These are phyloP conservation scores for Colletotrichum noveboracense DNA, from an alignment of 2,329 filamentous ascomycete species.

Conservation along the genomic window DNA sequence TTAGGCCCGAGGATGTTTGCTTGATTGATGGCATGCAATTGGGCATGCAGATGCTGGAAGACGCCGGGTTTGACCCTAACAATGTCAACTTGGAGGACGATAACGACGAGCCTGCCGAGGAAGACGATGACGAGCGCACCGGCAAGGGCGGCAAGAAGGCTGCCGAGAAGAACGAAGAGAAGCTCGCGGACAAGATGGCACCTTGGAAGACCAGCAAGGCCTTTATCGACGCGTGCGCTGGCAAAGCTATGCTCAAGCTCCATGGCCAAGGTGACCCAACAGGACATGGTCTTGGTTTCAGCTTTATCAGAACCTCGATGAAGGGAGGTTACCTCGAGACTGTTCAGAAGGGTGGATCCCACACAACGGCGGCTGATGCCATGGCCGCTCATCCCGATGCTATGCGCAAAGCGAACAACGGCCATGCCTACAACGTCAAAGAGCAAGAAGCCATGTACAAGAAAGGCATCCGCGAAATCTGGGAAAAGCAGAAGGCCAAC, in stretches of 20 bases:
- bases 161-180: slow-evolving; percentile 64
- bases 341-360: slow-evolving; percentile 63
- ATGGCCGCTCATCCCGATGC: slow-evolving; percentile 72
- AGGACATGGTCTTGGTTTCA: slow-evolving; percentile 91
- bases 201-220: slow-evolving; percentile 98
- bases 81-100: slow-evolving; percentile 68
- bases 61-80: slow-evolving; percentile 82
- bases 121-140: slow-evolving; percentile 48
- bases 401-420: slow-evolving; percentile 80
- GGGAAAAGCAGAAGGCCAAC: slow-evolving; percentile 84
- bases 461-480: slow-evolving; percentile 88
- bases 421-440: slow-evolving; percentile 97
- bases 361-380: slow-evolving; percentile 77
- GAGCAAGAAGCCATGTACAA: slow-evolving; percentile 93
- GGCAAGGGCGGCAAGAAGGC: slow-evolving; percentile 49
- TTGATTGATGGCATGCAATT: slow-evolving; percentile 96
- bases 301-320: slow-evolving; percentile 98
- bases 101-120: slow-evolving; percentile 62
- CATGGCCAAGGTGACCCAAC: slow-evolving; percentile 96
- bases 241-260: slow-evolving; percentile 95
- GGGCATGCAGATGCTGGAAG: slow-evolving; percentile 86
- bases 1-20: slow-evolving; percentile 95
- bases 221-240: slow-evolving; percentile 90
- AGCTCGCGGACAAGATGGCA: slow-evolving; percentile 85
- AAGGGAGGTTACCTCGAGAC: slow-evolving; percentile 94